Evolutionary conservation across 2,329 filamentous ascomycete species (phyloP), one percentile per base, ranked within the genome.

Genomic region (Aaosphaeria arxii): DNA sequence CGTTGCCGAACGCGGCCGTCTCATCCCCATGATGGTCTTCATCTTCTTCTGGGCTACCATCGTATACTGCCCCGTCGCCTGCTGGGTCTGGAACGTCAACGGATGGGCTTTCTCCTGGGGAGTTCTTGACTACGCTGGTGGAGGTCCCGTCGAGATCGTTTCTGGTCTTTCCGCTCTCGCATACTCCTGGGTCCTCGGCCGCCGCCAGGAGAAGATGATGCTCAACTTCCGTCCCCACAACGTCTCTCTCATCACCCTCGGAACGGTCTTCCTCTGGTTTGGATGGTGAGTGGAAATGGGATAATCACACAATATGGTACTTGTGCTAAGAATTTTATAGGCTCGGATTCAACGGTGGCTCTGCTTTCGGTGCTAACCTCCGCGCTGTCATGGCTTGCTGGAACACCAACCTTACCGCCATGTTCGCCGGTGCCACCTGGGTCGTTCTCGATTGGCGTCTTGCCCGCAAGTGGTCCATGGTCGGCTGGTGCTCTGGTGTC

Each of bases 191-290:
- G 86, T 96, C 35, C 88, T 99, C 52, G 94, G 94, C 59, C 89
- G 91, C 66, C 90, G 94, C 58, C 94, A 96, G 77, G 92, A 97
- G 78, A 94, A 91, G 78, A 96, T 97, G 91, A 96, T 97, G 89
- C 84, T 96, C 74, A 97, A 97, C 82, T 97, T 97, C 83, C 89
- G 94, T 59, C 94, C 94, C 13, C 94, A 99, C 80, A 99, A 99
- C 77, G 94, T 97, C 58, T 96, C 91, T 5, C 83, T 97, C 65
- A 96, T 99, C 74, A 91, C 94, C 1, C 86, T 97, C 61, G 94
- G 94, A 54, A 97, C 94, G 4, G 83, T 96, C 56, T 83, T 99
- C 62, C 89, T 99, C 48, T 97, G 91, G 91, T 97, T 97, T 65
- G 94, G 94, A 65, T 99, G 94, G 94, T 24, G 3, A 24, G 17